These are phyloP conservation scores for Xanthoconium separans DNA, from an alignment of 1,284 basidiomycete species.

Conservation along the genomic window DNA sequence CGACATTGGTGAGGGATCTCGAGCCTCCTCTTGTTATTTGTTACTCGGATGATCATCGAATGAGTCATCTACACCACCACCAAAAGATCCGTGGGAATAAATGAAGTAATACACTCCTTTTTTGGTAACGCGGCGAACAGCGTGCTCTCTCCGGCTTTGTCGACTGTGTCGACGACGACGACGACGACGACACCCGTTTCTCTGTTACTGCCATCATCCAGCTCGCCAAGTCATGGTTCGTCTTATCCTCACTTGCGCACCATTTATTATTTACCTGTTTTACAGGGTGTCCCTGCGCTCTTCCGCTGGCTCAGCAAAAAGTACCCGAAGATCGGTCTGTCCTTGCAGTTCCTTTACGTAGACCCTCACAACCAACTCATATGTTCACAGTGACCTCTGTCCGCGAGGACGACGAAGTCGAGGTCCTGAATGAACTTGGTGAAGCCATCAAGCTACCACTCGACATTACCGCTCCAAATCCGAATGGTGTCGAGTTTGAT, in stretches of 20 bases:
- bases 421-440: constrained; percentile 68
- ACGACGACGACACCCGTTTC: neutral
- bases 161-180: constrained; percentile 2
- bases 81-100: constrained; percentile 28
- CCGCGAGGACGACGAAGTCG: constrained; percentile 77
- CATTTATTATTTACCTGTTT: neutral
- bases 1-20: too few species aligned
- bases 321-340: constrained; percentile 90
- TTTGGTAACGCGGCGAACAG: constrained; percentile 7
- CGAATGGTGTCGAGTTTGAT: constrained; percentile 97
- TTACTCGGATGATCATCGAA: neutral
- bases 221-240: constrained; percentile 20
- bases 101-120: constrained; percentile 20
- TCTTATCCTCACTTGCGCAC: neutral
- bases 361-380: neutral
- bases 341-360: neutral
- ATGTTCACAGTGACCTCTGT: constrained; percentile 65
- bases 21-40: too few species aligned
- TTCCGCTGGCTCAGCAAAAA: constrained; percentile 96
- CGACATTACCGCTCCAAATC: constrained; percentile 84
- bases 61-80: constrained; percentile 20
- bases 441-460: constrained; percentile 73
- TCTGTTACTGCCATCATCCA: neutral
- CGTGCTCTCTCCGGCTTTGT: neutral
- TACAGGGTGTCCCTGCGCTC: constrained; percentile 89